Evolutionary conservation across 2,329 filamentous ascomycete species (phyloP), one percentile per base, ranked within the genome.

Genomic region (Pseudogymnoascus sp.): DNA sequence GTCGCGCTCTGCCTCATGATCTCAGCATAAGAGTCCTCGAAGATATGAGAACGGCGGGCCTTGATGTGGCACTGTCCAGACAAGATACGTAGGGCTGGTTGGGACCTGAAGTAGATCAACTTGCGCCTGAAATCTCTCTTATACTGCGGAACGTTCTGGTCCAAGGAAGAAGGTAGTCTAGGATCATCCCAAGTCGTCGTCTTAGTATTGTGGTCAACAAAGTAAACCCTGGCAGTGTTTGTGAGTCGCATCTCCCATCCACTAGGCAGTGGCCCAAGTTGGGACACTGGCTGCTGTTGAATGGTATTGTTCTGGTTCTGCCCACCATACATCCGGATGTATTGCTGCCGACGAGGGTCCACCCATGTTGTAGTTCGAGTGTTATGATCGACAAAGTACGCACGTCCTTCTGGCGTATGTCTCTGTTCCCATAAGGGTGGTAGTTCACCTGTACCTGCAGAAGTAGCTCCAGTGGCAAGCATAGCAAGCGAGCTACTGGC

Each of bases 241-340:
- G 95, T 99, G 61, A 99, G 86, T 65, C 95, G 91, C 95, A 99
- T 99, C 81, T 99, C 95, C 95, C 95, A 99, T 2, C 95, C 95
- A 72, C 95, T 98, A 2, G 95, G 95, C 59, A 99, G 78, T 26
- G 95, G 95, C 3, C 95, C 95, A 53, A 99, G 84, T 75, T 99
- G 95, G 2, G 95, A 98, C 2, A 99, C 95, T 0, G 95, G 93
- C 77, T 99, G 95, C 74, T 97, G 93, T 76, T 98, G 93, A 68
- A 98, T 96, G 61, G 88, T 89, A 59, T 91, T 93, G 70, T 88
- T 92, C 66, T 89, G 90, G 76, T 91, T 95, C 70, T 93, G 90
- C 2, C 93, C 93, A 33, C 85, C 85, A 73, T 99, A 99, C 90
- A 98, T 97, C 64, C 95, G 85, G 65, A 99, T 98, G 77, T 97